These are phyloP conservation scores for Cymbopogon citratus DNA, from an alignment of 176 grass and related monocot genomes.

Conservation along the genomic window DNA sequence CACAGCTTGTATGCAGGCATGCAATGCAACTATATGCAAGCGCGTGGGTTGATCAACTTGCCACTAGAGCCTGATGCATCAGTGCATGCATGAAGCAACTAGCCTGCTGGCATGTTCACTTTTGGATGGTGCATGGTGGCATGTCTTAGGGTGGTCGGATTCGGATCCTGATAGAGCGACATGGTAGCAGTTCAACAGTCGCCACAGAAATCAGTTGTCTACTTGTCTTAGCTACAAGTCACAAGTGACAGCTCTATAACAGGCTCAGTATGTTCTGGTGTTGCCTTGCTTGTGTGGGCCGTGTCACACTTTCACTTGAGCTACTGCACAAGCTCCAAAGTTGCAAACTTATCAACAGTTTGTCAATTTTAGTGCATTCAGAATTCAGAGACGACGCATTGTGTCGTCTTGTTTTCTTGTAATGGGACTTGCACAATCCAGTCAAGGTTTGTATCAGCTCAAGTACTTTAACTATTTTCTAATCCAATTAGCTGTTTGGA, in stretches of 20 bases:
- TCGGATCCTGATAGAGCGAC: background rate
- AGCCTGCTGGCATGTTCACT: background rate
- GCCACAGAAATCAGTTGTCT: background rate
- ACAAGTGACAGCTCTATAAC: background rate
- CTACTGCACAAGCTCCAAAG: background rate
- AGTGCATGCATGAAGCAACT: background rate
- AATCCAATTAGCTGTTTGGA: background rate
- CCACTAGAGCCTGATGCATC: background rate
- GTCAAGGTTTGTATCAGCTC: background rate
- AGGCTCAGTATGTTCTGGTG: background rate
- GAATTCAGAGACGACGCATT: background rate
- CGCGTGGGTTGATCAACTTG: background rate
- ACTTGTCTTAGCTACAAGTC: constrained; percentile 7
- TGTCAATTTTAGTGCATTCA: background rate
- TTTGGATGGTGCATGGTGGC: constrained; percentile 8
- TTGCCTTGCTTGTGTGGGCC: background rate
- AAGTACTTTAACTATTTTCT: background rate
- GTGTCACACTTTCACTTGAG: background rate
- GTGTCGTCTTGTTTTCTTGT: constrained; percentile 11
- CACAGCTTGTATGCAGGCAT: background rate
- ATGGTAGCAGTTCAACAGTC: background rate
- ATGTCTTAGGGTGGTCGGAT: background rate
- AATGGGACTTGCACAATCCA: background rate
- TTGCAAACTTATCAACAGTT: background rate
- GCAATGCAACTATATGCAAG: background rate